Evolutionary conservation across 2,329 filamentous ascomycete species (phyloP).

Genomic region (Trichoderma sp.): DNA sequence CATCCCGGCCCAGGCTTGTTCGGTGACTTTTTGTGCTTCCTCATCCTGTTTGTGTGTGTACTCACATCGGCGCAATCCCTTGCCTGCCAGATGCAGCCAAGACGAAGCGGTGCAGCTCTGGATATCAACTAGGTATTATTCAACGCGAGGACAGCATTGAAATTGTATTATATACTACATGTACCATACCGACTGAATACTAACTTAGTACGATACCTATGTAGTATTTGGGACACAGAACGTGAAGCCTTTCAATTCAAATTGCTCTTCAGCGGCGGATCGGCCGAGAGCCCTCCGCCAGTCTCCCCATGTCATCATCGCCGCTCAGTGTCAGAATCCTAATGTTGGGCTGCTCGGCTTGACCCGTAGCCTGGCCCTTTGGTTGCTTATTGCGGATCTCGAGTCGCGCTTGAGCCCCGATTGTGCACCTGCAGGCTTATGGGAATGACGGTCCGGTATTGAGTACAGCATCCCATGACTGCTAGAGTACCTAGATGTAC

Average conservation of each 20-base stretch:
- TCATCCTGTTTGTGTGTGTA: background rate
- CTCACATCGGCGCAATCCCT: background rate
- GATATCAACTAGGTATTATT: too few relatives aligned
- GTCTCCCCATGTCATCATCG: background rate
- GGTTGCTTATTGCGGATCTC: background rate
- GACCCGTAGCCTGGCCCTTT: background rate
- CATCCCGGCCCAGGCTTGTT: background rate
- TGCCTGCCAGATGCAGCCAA: background rate
- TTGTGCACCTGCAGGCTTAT: background rate
- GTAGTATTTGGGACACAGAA: too few relatives aligned
- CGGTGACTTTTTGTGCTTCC: background rate
- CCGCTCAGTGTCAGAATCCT: constrained; percentile 2
- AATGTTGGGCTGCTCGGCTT: background rate
- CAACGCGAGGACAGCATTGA: background rate
- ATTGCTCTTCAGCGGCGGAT: background rate
- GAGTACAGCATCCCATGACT: background rate
- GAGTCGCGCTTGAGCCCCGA: background rate
- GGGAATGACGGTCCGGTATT: background rate
- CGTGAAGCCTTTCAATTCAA: too few relatives aligned
- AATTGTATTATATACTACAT: background rate
- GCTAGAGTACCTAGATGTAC: background rate
- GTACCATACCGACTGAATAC: background rate
- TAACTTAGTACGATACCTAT: too few relatives aligned
- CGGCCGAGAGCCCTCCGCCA: background rate
- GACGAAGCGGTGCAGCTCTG: background rate